Conservation (phyloP, 2,329 filamentous ascomycete genomes). For the Cercospora berteroae region DNA sequence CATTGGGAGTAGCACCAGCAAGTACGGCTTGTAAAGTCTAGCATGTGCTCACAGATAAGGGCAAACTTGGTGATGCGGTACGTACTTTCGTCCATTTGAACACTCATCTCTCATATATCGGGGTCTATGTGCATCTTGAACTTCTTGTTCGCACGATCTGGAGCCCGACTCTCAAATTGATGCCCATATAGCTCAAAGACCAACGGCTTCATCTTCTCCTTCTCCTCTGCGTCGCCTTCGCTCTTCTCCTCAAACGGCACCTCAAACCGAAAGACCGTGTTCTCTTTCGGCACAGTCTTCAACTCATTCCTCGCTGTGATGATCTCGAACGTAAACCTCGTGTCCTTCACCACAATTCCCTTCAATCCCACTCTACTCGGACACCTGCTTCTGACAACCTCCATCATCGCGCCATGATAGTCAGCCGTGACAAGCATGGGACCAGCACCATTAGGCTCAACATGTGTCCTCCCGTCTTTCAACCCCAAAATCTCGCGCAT, state of each 20-base stretch:
- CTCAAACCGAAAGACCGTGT: slow-evolving; percentile 77
- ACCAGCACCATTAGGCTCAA: slow-evolving; percentile 61
- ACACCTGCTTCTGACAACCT: slow-evolving; percentile 80
- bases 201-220: slow-evolving; percentile 48
- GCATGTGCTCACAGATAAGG: neutral
- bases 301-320: slow-evolving; percentile 68
- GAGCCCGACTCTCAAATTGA: slow-evolving; percentile 78
- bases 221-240: slow-evolving; percentile 24
- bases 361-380: slow-evolving; percentile 75
- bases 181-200: slow-evolving; percentile 84
- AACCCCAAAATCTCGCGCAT: slow-evolving; percentile 75
- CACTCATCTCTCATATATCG: slow-evolving; percentile 58
- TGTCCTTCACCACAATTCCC: slow-evolving; percentile 87
- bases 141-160: slow-evolving; percentile 85
- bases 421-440: slow-evolving; percentile 80
- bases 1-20: too few relatives aligned
- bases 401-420: slow-evolving; percentile 80
- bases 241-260: slow-evolving; percentile 53
- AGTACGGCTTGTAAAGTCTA: neutral
- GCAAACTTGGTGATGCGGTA: neutral
- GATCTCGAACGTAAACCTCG: slow-evolving; percentile 80
- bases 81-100: neutral
- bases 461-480: slow-evolving; percentile 42
- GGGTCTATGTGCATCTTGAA: slow-evolving; percentile 81
- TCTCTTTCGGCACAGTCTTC: slow-evolving; percentile 85